Conservation (phyloP, 257 asterid genomes). For the Avicennia marina region DNA sequence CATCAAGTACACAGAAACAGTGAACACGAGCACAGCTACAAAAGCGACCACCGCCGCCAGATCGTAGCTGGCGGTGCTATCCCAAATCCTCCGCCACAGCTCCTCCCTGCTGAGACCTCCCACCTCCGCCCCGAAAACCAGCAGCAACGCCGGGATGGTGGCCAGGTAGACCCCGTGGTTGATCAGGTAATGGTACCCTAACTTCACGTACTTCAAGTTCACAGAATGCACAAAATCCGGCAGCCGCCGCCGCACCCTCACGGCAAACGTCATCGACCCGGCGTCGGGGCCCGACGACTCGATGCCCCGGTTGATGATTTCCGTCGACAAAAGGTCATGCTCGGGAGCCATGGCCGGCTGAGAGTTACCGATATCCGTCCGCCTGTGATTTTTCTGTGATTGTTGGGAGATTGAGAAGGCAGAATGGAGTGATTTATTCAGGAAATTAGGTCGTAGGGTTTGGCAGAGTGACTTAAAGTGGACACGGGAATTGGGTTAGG, state of each 20-base stretch:
- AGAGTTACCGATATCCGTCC: too few species aligned
- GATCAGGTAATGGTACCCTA: conserved; percentile 85
- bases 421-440: too few species aligned
- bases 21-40: conserved; percentile 51
- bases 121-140: conserved; percentile 70
- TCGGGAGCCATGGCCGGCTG: conserved; percentile 56
- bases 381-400: too few species aligned
- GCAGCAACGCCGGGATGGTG: conserved; percentile 56
- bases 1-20: conserved; percentile 60
- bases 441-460: too few species aligned
- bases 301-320: conserved; percentile 84
- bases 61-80: conserved; percentile 57
- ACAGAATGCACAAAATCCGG: conserved; percentile 96
- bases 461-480: too few species aligned
- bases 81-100: conserved; percentile 72
- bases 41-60: conserved; percentile 56
- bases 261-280: conserved; percentile 71
- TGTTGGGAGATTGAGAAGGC: too few species aligned
- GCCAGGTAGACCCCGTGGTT: conserved; percentile 73
- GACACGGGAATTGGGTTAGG: too few species aligned
- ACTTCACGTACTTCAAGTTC: conserved; percentile 79
- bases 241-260: conserved; percentile 66
- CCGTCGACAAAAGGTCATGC: conserved; percentile 71
- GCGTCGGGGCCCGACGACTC: too few species aligned
- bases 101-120: conserved; percentile 79